A percentile compares a stretch with the other conserved stretches of the same genome.
phyloP scores from a whole-genome alignment of 352 stramenopile species.

The Phytophthora palmivora region DNA sequence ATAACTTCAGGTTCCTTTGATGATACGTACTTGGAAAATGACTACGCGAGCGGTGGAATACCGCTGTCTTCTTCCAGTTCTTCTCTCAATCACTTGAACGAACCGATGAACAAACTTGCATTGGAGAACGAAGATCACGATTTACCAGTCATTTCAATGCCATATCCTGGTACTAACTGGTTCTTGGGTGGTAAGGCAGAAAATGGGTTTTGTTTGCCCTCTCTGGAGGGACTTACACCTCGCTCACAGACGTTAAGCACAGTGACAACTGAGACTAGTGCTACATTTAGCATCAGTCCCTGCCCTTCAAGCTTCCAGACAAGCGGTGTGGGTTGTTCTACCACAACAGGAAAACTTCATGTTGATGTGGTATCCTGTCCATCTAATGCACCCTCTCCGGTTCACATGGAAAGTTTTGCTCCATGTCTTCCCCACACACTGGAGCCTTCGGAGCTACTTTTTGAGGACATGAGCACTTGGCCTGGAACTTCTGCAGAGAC shows the following conservation, averaged over 20 bases:
- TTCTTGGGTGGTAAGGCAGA: constrained; percentile 34
- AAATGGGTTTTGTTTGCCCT: constrained; percentile 29
- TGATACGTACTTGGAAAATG: constrained; percentile 43
- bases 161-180: constrained; percentile 42
- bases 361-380: constrained; percentile 19
- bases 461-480: constrained; percentile 45
- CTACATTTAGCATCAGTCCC: constrained; percentile 15
- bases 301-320: constrained; percentile 31
- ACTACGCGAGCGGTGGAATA: constrained; percentile 29
- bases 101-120: constrained; percentile 39
- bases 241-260: constrained; percentile 14
- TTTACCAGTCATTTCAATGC: constrained; percentile 39
- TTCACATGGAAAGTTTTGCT: constrained; percentile 53
- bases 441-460: constrained; percentile 49
- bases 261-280: constrained; percentile 16
- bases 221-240: constrained; percentile 30
- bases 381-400: constrained; percentile 31
- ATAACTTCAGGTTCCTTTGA: constrained; percentile 44
- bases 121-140: constrained; percentile 35
- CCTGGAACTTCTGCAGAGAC: constrained; percentile 13
- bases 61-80: constrained; percentile 20
- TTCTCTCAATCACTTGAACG: constrained; percentile 36
- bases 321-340: constrained; percentile 9
- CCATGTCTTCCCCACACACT: constrained; percentile 39
- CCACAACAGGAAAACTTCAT: constrained; percentile 21